A percentile compares a stretch with the other conserved stretches of the same genome.
These are phyloP conservation scores for Claviceps quebecensis DNA, from an alignment of 2,329 filamentous ascomycete genomes.

Conservation along the genomic window DNA sequence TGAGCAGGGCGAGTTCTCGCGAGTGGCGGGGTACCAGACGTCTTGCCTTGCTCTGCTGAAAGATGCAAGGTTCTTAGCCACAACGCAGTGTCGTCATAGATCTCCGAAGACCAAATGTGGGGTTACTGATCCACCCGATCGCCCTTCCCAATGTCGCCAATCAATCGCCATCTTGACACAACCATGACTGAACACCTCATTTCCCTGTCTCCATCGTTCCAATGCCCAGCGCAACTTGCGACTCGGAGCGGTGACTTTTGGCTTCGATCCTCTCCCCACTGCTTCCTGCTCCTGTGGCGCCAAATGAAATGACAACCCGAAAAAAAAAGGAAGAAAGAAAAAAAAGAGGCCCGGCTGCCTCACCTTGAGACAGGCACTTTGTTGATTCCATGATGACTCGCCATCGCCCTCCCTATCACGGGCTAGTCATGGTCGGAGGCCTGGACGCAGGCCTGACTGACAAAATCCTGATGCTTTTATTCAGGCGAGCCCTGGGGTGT, in stretches of 20 bases:
- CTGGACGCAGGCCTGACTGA: too few species aligned
- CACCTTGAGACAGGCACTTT: neutral
- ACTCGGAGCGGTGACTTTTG: neutral
- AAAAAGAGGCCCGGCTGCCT: neutral
- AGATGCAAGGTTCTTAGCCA: too few species aligned
- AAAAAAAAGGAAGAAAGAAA: neutral
- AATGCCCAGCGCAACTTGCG: too few species aligned
- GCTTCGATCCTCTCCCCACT: neutral
- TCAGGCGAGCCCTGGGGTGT: neutral
- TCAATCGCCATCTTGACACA: conserved; percentile 3
- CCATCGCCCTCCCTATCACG: neutral
- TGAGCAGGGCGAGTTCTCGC: too few species aligned
- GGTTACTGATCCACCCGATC: neutral
- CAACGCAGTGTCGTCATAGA: too few species aligned
- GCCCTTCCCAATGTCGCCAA: neutral
- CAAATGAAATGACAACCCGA: neutral
- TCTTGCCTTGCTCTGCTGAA: too few species aligned
- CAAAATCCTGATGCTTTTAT: neutral
- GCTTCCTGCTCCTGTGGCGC: neutral
- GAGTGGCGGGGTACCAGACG: too few species aligned
- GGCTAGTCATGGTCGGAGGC: neutral
- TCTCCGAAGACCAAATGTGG: neutral
- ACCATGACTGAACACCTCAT: conserved; percentile 6
- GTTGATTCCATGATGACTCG: too few species aligned
- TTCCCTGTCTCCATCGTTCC: neutral